phyloP scores from a whole-genome alignment of 352 stramenopile species.

The Pythium pyrilobum region DNA sequence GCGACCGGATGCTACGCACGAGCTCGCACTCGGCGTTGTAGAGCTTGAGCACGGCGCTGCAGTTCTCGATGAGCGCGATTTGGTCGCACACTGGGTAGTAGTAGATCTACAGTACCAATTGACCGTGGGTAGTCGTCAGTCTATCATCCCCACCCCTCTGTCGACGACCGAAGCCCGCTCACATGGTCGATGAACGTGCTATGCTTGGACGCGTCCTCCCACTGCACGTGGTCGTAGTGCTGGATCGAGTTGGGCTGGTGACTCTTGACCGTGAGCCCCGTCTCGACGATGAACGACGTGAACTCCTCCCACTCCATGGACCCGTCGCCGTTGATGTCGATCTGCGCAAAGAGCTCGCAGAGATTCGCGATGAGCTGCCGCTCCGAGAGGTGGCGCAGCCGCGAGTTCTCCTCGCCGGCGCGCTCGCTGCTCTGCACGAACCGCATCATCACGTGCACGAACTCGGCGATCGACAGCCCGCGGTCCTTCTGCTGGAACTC shows the following conservation, averaged over 20 bases:
- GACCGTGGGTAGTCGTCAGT: neutral
- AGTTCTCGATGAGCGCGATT: constrained; percentile 71
- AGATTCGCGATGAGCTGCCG: constrained; percentile 79
- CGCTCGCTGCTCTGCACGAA: constrained; percentile 56
- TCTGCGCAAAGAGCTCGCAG: constrained; percentile 88
- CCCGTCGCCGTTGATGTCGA: constrained; percentile 89
- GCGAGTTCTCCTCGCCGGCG: constrained; percentile 52
- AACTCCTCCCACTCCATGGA: constrained; percentile 93
- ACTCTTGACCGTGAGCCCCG: constrained; percentile 70
- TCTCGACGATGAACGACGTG: constrained; percentile 89
- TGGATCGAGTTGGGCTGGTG: constrained; percentile 87
- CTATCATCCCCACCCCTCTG: neutral
- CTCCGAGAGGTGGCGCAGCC: constrained; percentile 60
- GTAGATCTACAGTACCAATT: constrained; percentile 71
- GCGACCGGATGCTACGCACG: constrained; percentile 47
- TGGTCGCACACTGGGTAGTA: constrained; percentile 71
- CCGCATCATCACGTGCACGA: constrained; percentile 85
- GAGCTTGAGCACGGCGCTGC: constrained; percentile 69
- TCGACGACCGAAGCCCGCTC: neutral
- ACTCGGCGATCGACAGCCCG: constrained; percentile 77
- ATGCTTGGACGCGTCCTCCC: constrained; percentile 85
- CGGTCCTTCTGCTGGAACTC: constrained; percentile 84
- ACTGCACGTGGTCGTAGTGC: constrained; percentile 69
- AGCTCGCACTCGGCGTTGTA: constrained; percentile 82
- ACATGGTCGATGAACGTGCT: constrained; percentile 76